Evolutionary conservation across 2,329 filamentous ascomycete genomes (phyloP).

Genomic region (Colletotrichum simmondsii): DNA sequence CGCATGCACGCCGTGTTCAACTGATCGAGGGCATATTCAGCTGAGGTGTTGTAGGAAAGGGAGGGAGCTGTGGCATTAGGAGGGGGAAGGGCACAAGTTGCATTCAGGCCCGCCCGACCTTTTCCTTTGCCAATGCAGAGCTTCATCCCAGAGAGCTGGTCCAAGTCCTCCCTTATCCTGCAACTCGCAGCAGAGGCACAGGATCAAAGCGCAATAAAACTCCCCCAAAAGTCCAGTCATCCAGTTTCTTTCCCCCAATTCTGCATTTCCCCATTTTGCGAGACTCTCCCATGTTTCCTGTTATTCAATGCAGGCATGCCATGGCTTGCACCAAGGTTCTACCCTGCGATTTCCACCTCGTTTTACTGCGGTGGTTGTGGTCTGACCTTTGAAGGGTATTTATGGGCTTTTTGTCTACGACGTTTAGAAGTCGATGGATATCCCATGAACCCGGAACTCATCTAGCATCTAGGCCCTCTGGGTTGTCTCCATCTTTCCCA

Average conservation of each 20-base stretch:
- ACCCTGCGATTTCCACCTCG: constrained; percentile 4
- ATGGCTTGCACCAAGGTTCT: constrained; percentile 18
- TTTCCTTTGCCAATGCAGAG: background rate
- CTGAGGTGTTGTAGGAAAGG: background rate
- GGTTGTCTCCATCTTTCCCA: background rate
- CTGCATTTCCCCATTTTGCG: constrained; percentile 15
- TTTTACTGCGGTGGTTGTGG: background rate
- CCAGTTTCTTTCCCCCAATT: background rate
- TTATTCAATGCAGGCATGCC: constrained; percentile 23
- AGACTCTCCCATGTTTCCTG: constrained; percentile 20
- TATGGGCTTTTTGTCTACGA: background rate
- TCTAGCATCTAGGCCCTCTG: background rate
- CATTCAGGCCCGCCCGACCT: constrained; percentile 3
- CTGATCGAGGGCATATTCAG: constrained; percentile 9
- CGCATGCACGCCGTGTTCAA: constrained; percentile 28
- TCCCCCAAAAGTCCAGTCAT: background rate
- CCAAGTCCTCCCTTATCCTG: background rate
- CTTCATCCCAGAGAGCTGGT: constrained; percentile 12
- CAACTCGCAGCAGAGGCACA: background rate
- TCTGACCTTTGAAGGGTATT: background rate
- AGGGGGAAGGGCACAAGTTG: constrained; percentile 14
- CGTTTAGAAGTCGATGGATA: background rate
- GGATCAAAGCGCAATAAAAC: constrained; percentile 7
- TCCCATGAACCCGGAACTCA: constrained; percentile 7
- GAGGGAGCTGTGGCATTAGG: background rate